Conservation (phyloP, 345 rosid species). For the Zanthoxylum bungeanum region DNA sequence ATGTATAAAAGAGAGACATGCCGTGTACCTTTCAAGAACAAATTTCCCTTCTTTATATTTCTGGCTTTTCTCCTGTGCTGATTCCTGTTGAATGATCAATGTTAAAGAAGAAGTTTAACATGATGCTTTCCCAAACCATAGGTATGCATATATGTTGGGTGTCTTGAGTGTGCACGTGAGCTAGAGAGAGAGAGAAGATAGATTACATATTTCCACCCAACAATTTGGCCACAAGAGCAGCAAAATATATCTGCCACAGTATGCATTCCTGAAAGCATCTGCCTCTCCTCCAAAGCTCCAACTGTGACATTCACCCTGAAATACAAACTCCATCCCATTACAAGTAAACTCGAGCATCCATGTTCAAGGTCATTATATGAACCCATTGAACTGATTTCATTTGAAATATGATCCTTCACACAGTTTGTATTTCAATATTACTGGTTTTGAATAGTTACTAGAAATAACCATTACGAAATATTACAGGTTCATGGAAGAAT, state of each 20-base stretch:
- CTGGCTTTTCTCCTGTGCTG: constrained; percentile 67
- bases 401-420: too few species aligned
- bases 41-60: constrained; percentile 83
- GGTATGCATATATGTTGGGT: background rate
- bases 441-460: too few species aligned
- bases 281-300: constrained; percentile 69
- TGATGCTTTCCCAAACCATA: background rate
- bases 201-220: constrained; percentile 99
- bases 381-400: too few species aligned
- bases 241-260: constrained; percentile 85
- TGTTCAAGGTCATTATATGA: background rate
- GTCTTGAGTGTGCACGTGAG: background rate
- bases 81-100: constrained; percentile 42
- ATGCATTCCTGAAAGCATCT: constrained; percentile 81
- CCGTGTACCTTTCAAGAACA: constrained; percentile 77
- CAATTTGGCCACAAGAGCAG: constrained; percentile 82
- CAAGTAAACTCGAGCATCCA: background rate
- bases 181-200: background rate
- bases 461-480: too few species aligned
- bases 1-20: constrained; percentile 8
- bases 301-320: constrained; percentile 67
- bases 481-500: background rate
- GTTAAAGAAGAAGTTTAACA: background rate
- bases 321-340: constrained; percentile 13
- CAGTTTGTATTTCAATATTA: too few species aligned